Evolutionary conservation across 73 alveolate genomes (phyloP), one percentile per base, ranked within the genome.

Genomic region (Symbiodinium pilosum): DNA sequence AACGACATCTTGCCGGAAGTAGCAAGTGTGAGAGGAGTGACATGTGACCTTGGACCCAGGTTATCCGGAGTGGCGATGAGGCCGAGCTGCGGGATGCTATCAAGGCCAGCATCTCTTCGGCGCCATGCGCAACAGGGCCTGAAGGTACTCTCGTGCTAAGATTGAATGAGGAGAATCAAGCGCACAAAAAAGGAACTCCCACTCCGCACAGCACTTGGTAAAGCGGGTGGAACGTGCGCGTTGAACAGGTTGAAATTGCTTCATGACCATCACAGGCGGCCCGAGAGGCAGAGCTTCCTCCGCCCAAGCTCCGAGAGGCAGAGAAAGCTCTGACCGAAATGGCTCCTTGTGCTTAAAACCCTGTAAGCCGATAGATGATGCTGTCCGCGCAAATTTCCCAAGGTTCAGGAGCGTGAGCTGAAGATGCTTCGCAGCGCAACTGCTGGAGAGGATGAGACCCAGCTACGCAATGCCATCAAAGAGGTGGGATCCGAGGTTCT

Each of bases 401-500:
- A 64, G 81, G 64, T 54, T 18, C 94, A 59, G 59, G 75, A 20
- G 43, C 84, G 85, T 9, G 94, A 87, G 85, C 94, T 87, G 32
- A 87, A 87, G 43, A 59, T 52, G 44, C 85, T 87, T 30, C 94
- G 94, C 41, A 87, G 94, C 42, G 94, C 94, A 41, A 54, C 64
- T 30, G 42, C 59, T 26, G 94, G 94, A 40, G 94, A 87, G 36
- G 94, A 87, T 51, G 94, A 54, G 43, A 87, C 77, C 85, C 94
- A 87, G 85, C 94, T 87, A 39, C 59, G 94, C 43, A 87, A 54
- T 28, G 94, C 94, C 20, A 87, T 87, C 68, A 38, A 87, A 81
- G 94, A 87, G 94, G 94, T 39, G 81, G 38, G 39, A n/a, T n/a
- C n/a, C n/a, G n/a, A n/a, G n/a, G n/a, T n/a, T n/a, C n/a, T n/a